Base-by-base conservation (phyloP, 2,329 filamentous ascomycete genomes). In the Didymella keratinophila region DNA sequence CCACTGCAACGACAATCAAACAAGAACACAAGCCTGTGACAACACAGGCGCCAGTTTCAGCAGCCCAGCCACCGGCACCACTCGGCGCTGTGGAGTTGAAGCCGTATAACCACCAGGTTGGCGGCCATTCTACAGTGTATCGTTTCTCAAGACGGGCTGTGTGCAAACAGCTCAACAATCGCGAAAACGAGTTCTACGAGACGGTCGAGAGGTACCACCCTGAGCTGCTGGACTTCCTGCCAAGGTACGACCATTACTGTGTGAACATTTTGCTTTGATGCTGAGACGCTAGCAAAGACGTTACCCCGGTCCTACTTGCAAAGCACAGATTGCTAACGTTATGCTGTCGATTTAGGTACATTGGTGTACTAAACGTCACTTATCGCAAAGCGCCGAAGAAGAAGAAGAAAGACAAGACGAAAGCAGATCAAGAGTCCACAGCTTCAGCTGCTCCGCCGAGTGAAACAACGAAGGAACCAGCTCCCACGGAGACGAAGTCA, bases 131-230 rank as follows among this genome's bases (percentile, higher is more conserved):
- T 7, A 97, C 94, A 0, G 86, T 99, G 34, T 99, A 96, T 85
- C 89, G 94, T 41, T 98, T 99, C 74, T 98, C 95, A 18, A 89
- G 92, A 66, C 87, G 93, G 69, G 95, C 95, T 55, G 93, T 99
- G 11, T 99, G 95, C 83, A 99, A 99, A 79, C 93, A 97, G 79
- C 85, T 99, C 72, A 99, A 97, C 77, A 99, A 97, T 76, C 87
- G 94, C 71, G 95, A 99, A 75, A 99, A 99, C 78, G 92, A 97
- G 78, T 99, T 99, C 75, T 99, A 99, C 77, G 95, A 99, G 78
- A 95, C 89, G 53, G 92, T 98, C 70, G 95, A 99, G 80, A 88
- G 87, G 71, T 87, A 92, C 66, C 94, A 99, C 77, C 91, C 93
- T 64, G 90, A 97, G 73, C 84, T 99, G 70, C 81, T 99, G 59